These are phyloP conservation scores for Endoconidiophora laricicola DNA, from an alignment of 2,329 filamentous ascomycete genomes.

Conservation along the genomic window DNA sequence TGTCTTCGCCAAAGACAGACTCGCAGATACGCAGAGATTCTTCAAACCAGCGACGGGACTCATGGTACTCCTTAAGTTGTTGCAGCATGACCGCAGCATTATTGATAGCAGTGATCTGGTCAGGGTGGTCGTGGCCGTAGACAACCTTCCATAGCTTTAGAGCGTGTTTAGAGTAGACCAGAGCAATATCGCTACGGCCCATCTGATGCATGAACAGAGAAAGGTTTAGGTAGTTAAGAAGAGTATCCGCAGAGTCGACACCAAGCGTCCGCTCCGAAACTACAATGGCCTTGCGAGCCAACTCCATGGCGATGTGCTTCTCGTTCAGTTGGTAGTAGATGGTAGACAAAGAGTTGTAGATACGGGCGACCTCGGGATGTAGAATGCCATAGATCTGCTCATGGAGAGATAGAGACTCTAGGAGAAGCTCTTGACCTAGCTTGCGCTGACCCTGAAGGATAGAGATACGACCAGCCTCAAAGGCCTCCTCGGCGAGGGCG, in stretches of 20 bases:
- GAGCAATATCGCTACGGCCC: conserved; percentile 75
- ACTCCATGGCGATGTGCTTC: conserved; percentile 86
- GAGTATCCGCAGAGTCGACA: conserved; percentile 82
- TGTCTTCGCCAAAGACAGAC: conserved; percentile 72
- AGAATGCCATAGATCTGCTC: conserved; percentile 98
- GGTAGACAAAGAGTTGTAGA: conserved; percentile 90
- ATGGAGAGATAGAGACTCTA: conserved; percentile 91
- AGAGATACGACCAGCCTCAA: conserved; percentile 93
- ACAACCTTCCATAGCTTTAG: conserved; percentile 94
- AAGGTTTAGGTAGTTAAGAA: conserved; percentile 90
- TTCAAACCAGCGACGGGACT: conserved; percentile 94
- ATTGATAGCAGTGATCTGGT: conserved; percentile 97
- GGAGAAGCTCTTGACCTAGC: conserved; percentile 80
- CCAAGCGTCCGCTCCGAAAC: conserved; percentile 89
- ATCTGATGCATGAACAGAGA: conserved; percentile 85
- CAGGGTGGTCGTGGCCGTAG: conserved; percentile 82
- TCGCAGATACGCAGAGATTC: conserved; percentile 80
- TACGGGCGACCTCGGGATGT: conserved; percentile 86
- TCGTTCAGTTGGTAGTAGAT: conserved; percentile 96
- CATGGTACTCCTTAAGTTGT: conserved; percentile 81
- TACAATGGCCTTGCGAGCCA: conserved; percentile 91
- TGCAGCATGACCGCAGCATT: conserved; percentile 98
- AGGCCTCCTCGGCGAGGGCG: conserved; percentile 78
- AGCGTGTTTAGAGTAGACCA: conserved; percentile 80
- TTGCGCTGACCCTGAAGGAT: conserved; percentile 89